Percentiles rank a stretch among this genome's conserved stretches.
Evolutionary conservation across 768 basidiomycete species (phyloP).

Genomic region (Termitomyces bulborhizus): DNA sequence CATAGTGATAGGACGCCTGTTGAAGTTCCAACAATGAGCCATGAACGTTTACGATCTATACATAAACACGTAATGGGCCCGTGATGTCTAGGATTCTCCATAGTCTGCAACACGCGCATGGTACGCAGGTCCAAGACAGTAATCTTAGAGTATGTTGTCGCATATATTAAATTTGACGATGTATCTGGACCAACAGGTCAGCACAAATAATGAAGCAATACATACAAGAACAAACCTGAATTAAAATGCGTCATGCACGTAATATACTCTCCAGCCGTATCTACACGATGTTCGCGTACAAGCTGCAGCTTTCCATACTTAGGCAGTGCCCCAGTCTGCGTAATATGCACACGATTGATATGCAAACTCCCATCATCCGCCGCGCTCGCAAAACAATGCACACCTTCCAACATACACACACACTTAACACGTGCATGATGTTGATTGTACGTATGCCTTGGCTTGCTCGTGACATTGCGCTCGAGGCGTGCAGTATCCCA

Average conservation of each 20-base stretch:
- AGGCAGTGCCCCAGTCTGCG: slow-evolving; percentile 60
- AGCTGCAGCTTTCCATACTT: slow-evolving; percentile 79
- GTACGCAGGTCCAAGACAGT: slow-evolving; percentile 78
- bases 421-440: slow-evolving; percentile 58
- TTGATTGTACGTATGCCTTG: slow-evolving; percentile 57
- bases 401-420: slow-evolving; percentile 78
- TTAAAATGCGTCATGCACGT: slow-evolving; percentile 80
- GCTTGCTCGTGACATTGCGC: slow-evolving; percentile 87
- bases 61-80: slow-evolving; percentile 86
- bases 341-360: slow-evolving; percentile 77
- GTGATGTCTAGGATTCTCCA: slow-evolving; percentile 81
- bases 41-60: slow-evolving; percentile 76
- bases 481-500: slow-evolving; percentile 95
- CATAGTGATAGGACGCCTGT: slow-evolving; percentile 83
- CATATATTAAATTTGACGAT: slow-evolving; percentile 78
- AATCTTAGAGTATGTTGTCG: slow-evolving; percentile 76
- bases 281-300: slow-evolving; percentile 75
- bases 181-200: slow-evolving; percentile 32
- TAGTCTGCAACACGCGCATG: slow-evolving; percentile 67
- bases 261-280: slow-evolving; percentile 71
- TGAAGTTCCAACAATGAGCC: slow-evolving; percentile 87
- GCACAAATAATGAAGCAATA: not conserved
- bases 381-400: slow-evolving; percentile 86
- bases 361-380: slow-evolving; percentile 81
- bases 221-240: slow-evolving; percentile 42